Conservation (phyloP, 768 basidiomycete genomes). For the Xerocomellus amylosporus region DNA sequence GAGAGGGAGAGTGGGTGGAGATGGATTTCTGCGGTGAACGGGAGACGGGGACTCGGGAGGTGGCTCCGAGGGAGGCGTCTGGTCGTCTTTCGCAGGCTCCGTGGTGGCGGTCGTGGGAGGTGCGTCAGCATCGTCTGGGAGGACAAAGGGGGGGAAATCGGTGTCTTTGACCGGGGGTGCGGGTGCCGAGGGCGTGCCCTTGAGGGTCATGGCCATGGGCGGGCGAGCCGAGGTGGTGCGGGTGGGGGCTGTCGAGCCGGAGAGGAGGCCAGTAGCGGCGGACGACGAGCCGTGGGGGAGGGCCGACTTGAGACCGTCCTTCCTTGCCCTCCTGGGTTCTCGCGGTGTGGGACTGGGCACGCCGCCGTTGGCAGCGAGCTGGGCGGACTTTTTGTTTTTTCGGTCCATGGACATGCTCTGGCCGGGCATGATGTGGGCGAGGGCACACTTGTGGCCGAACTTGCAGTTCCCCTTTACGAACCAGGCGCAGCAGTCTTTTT, state of each 20-base stretch:
- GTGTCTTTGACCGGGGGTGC: constrained; percentile 75
- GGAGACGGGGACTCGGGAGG: constrained; percentile 12
- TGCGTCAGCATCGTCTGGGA: constrained; percentile 54
- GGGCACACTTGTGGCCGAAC: constrained; percentile 80
- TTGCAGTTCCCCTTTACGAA: constrained; percentile 92
- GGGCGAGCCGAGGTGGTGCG: constrained; percentile 50
- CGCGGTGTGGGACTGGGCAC: constrained; percentile 32
- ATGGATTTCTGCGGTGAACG: constrained; percentile 30
- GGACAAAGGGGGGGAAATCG: constrained; percentile 67
- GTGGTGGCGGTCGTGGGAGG: constrained; percentile 5
- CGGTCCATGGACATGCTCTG: constrained; percentile 94
- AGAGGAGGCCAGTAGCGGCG: constrained; percentile 24
- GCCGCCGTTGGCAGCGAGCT: constrained; percentile 53
- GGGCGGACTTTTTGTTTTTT: constrained; percentile 95
- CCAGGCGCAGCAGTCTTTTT: constrained; percentile 84
- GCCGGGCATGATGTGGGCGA: constrained; percentile 92
- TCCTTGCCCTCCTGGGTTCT: constrained; percentile 35
- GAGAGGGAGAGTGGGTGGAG: constrained; percentile 53
- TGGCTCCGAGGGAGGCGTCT: constrained; percentile 1
- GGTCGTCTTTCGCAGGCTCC: constrained; percentile 6
- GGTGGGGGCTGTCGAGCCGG: constrained; percentile 70
- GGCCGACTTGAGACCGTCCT: constrained; percentile 30
- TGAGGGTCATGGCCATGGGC: constrained; percentile 65
- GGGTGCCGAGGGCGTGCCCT: constrained; percentile 73
- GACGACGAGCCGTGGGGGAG: constrained; percentile 17